phyloP scores from a whole-genome alignment of 2,329 filamentous ascomycete genomes.

The Fusarium sp. region DNA sequence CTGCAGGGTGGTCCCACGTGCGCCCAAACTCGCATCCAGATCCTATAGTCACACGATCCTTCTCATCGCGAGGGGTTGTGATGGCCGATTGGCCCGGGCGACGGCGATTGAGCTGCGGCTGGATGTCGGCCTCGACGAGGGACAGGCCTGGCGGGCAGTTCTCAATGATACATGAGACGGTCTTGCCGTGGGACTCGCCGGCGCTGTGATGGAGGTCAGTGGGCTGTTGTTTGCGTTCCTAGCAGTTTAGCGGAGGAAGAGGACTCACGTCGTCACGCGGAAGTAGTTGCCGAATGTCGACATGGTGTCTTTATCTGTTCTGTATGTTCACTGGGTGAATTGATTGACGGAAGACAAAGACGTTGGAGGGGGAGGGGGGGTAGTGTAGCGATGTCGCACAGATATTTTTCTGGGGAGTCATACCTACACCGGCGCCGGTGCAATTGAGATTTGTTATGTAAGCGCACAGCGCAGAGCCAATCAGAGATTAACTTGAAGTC shows the following conservation, averaged over 20 bases:
- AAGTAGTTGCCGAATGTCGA: slow-evolving; percentile 82
- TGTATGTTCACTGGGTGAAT: slow-evolving; percentile 14
- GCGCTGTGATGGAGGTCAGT: too few relatives aligned
- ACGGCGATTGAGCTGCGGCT: too few relatives aligned
- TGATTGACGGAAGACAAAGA: slow-evolving; percentile 2
- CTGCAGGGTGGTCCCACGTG: background rate
- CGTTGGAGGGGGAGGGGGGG: slow-evolving; percentile 7
- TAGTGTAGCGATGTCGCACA: background rate
- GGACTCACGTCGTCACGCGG: slow-evolving; percentile 73
- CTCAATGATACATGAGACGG: too few relatives aligned
- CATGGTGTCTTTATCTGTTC: slow-evolving; percentile 64
- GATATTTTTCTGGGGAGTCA: slow-evolving; percentile 12
- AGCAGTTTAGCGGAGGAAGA: slow-evolving; percentile 19
- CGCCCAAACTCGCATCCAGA: slow-evolving; percentile 47
- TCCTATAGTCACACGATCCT: slow-evolving; percentile 62
- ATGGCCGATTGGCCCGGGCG: too few relatives aligned
- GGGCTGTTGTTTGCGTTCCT: slow-evolving; percentile 19
- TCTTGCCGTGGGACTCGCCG: too few relatives aligned
- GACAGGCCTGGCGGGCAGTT: too few relatives aligned
- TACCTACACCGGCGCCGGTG: background rate
- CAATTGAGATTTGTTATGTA: background rate
- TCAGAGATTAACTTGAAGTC: too few relatives aligned
- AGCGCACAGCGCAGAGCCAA: too few relatives aligned
- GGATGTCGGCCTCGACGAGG: too few relatives aligned
- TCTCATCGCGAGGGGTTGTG: too few relatives aligned